A percentile compares a stretch with the other conserved stretches of the same genome.
phyloP scores from a whole-genome alignment of 495 filamentous ascomycete genomes.

The Aspergillus carlsbadensis region DNA sequence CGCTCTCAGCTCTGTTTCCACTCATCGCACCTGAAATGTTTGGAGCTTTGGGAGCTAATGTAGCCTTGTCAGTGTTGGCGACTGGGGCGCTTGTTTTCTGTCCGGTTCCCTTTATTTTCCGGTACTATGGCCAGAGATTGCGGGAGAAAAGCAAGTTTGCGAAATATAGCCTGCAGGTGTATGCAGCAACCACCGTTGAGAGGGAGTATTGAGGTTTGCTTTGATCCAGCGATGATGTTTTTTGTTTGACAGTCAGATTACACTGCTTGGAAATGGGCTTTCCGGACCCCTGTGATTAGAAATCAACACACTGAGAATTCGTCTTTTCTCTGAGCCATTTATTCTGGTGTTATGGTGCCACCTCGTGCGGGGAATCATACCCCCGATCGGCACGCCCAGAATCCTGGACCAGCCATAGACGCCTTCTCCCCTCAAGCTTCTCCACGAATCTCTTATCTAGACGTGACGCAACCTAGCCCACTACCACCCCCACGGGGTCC shows the following conservation, averaged over 20 bases:
- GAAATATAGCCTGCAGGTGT: slow-evolving; percentile 39
- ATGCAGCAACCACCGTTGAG: slow-evolving; percentile 26
- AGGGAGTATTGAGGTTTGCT: slow-evolving; percentile 5
- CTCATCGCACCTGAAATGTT: slow-evolving; percentile 49
- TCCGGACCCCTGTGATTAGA: too few species aligned
- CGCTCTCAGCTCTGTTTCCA: slow-evolving; percentile 46
- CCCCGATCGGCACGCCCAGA: too few species aligned
- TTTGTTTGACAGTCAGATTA: too few species aligned
- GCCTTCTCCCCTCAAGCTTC: background rate
- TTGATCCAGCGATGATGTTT: background rate
- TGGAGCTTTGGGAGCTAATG: slow-evolving; percentile 39
- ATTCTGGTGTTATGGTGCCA: too few species aligned
- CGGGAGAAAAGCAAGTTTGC: slow-evolving; percentile 48
- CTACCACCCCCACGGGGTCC: too few species aligned
- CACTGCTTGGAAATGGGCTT: too few species aligned
- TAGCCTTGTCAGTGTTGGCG: slow-evolving; percentile 45
- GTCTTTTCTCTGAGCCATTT: too few species aligned
- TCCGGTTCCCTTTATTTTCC: slow-evolving; percentile 40
- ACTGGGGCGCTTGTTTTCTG: slow-evolving; percentile 45
- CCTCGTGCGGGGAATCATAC: too few species aligned
- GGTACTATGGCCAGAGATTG: slow-evolving; percentile 42
- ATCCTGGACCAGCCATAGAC: too few species aligned
- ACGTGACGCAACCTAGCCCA: background rate
- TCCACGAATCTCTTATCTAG: background rate
- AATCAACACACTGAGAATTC: too few species aligned